Conservation (phyloP, 2,329 filamentous ascomycete species). For the Xylariomycetidae sp. region DNA sequence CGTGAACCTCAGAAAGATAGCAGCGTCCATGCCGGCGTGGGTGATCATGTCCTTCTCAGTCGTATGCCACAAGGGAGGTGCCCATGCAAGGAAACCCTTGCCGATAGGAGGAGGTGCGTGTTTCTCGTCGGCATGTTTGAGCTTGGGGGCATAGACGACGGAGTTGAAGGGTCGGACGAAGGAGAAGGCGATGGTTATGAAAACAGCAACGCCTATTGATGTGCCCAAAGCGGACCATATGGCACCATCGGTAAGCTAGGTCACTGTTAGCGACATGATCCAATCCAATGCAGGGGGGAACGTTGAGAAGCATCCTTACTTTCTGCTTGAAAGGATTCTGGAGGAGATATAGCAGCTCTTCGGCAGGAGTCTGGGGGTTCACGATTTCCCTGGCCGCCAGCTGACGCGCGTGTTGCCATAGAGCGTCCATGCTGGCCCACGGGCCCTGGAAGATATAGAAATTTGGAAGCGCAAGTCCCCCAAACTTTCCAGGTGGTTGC, state of each 20-base stretch:
- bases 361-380: constrained; percentile 26
- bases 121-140: constrained; percentile 86
- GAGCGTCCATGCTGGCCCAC: constrained; percentile 10
- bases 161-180: constrained; percentile 86
- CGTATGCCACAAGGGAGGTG: constrained; percentile 69
- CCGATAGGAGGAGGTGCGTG: constrained; percentile 82
- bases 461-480: no score
- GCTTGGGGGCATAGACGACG: constrained; percentile 87
- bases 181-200: constrained; percentile 77
- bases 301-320: constrained; percentile 26
- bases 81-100: constrained; percentile 84
- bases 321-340: constrained; percentile 43
- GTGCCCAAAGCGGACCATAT: constrained; percentile 75
- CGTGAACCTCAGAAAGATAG: constrained; percentile 80
- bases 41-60: constrained; percentile 71
- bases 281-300: not conserved
- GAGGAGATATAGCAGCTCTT: constrained; percentile 43
- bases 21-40: constrained; percentile 86
- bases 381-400: constrained; percentile 12
- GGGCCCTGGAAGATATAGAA: no score
- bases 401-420: constrained; percentile 9
- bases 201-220: constrained; percentile 67
- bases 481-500: no score
- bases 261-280: constrained; percentile 5
- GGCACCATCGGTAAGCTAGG: constrained; percentile 48